Base-by-base conservation (phyloP, 345 rosid species). In the Euphorbia lathyris region DNA sequence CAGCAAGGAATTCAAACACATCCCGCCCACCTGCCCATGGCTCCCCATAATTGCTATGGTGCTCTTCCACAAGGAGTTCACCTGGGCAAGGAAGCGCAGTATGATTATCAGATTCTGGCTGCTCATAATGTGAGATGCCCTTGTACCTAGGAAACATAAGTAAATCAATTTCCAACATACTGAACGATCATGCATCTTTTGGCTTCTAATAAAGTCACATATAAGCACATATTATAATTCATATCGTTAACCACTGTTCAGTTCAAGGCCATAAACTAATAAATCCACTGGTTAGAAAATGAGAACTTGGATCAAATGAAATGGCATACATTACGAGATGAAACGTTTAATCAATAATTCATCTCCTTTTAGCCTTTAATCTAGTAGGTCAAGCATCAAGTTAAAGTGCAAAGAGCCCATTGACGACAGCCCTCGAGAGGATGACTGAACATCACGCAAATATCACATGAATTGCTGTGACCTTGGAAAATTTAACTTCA, bases 41-140 rank as follows among this genome's bases (percentile, higher is more conserved):
- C n/a, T n/a, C n/a, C n/a, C n/a, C n/a, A n/a, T n/a, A n/a, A n/a
- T n/a, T n/a, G 50, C 56, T 9, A 94, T 90, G n/a, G n/a, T n/a
- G n/a, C n/a, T n/a, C n/a, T n/a, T n/a, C n/a, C n/a, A n/a, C n/a
- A n/a, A n/a, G n/a, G 47, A 94, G 97, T 85, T 88, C 96, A 16
- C 97, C 90, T 0, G 93, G 95, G 77, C 98, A 94, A 16, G 91
- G 97, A 55, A 94, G 80, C 58, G 88, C 86, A 4, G 95, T 91
- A 71, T 83, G 90, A 81, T 88, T 89, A 50, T 45, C 75, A 29
- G 82, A 71, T 62, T 82, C 90, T 13, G 79, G 80, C 66, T 76
- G 86, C 82, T 86, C 87, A 66, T 91, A 94, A 68, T 94, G 96
- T 3, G 97, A 91, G 30, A 94, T 85, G 42, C 98, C 98, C 77